A percentile compares a stretch with the other conserved stretches of the same genome.
Conservation (phyloP, 257 asterid species). For the Scutellaria minor region DNA sequence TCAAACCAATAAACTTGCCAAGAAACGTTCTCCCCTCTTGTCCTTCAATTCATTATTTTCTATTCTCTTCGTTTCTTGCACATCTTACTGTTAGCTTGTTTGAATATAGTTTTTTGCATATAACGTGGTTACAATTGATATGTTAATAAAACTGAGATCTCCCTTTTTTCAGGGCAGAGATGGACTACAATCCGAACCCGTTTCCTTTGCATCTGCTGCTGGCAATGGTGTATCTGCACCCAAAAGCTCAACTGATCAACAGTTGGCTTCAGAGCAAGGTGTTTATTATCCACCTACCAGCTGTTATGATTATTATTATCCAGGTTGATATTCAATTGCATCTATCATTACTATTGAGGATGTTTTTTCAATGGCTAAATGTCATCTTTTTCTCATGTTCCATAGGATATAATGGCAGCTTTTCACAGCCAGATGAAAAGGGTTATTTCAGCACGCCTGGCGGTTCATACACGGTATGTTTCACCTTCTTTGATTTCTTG, state of each 20-base stretch:
- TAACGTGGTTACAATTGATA: no score
- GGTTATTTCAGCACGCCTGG: constrained; percentile 46
- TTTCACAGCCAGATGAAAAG: constrained; percentile 62
- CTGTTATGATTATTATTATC: constrained; percentile 64
- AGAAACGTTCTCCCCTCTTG: not conserved
- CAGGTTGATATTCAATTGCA: constrained; percentile 50
- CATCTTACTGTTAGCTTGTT: no score
- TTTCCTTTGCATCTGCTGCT: constrained; percentile 41
- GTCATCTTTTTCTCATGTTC: not conserved
- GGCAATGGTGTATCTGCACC: constrained; percentile 46
- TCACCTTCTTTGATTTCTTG: not conserved
- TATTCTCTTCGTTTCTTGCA: no score
- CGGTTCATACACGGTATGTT: constrained; percentile 55
- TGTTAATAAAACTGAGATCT: no score
- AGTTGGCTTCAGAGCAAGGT: constrained; percentile 53
- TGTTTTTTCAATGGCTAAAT: not conserved
- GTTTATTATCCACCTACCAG: constrained; percentile 57
- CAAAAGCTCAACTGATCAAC: constrained; percentile 43
- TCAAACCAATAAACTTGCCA: not conserved
- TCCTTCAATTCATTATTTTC: not conserved
- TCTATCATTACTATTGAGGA: not conserved
- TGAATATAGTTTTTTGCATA: no score
- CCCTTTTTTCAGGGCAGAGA: constrained; percentile 49
- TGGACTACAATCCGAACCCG: constrained; percentile 44
- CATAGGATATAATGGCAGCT: constrained; percentile 60